phyloP scores from a whole-genome alignment of 768 basidiomycete species.

The Mycena haematopus region DNA sequence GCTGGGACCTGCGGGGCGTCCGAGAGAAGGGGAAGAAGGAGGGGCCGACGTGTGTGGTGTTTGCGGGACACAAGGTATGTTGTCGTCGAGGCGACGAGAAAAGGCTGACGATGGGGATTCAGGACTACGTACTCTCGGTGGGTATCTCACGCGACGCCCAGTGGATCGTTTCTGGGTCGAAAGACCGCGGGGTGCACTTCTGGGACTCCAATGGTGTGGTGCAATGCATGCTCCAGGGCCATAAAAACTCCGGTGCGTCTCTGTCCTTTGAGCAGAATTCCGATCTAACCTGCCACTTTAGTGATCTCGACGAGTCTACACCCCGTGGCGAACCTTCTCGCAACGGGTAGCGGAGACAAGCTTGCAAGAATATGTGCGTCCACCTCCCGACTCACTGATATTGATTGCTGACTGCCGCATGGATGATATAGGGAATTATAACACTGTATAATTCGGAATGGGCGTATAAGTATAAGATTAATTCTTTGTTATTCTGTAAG shows the following conservation, averaged over 20 bases:
- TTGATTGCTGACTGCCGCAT: not conserved
- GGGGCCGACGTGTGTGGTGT: slow-evolving; percentile 61
- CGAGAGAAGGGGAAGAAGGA: slow-evolving; percentile 12
- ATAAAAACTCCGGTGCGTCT: slow-evolving; percentile 62
- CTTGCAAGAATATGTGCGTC: slow-evolving; percentile 55
- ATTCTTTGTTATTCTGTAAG: not conserved
- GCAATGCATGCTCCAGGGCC: slow-evolving; percentile 91
- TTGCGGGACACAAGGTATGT: slow-evolving; percentile 80
- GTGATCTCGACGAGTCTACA: slow-evolving; percentile 60
- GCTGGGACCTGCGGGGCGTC: slow-evolving; percentile 70
- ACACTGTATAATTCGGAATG: slow-evolving; percentile 5
- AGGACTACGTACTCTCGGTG: slow-evolving; percentile 41
- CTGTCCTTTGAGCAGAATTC: not conserved
- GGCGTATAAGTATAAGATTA: not conserved
- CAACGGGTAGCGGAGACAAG: slow-evolving; percentile 64
- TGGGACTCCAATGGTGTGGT: slow-evolving; percentile 81
- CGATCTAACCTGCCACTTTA: slow-evolving; percentile 24
- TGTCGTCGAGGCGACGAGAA: slow-evolving; percentile 35
- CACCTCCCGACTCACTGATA: not conserved
- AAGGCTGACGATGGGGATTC: not conserved
- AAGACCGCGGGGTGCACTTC: slow-evolving; percentile 96
- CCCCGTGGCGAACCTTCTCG: slow-evolving; percentile 51
- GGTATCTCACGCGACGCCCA: slow-evolving; percentile 87
- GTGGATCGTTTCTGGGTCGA: slow-evolving; percentile 92
- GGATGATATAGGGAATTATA: slow-evolving; percentile 10